Evolutionary conservation across 768 basidiomycete genomes (phyloP).

Genomic region (Amanita rubescens): DNA sequence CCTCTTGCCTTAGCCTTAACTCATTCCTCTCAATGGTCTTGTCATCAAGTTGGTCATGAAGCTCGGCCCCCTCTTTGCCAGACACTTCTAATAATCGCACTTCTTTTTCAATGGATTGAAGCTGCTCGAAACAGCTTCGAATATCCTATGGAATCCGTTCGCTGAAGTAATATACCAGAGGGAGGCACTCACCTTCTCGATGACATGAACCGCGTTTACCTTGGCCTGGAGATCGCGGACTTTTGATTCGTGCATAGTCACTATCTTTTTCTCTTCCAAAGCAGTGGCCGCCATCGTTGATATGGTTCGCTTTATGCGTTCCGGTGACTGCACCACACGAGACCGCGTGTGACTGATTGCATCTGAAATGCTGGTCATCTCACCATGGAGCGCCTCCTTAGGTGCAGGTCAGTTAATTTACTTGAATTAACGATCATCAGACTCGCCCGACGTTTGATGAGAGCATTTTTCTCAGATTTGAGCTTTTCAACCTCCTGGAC

Average conservation of each 20-base stretch:
- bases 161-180: conserved; percentile 2
- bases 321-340: conserved; percentile 88
- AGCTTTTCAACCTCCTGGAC: conserved; percentile 63
- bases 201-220: conserved; percentile 57
- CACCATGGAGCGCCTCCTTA: conserved; percentile 55
- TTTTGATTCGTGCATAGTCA: conserved; percentile 63
- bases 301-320: conserved; percentile 80
- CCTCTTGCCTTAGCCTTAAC: conserved; percentile 62
- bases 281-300: conserved; percentile 62
- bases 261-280: conserved; percentile 61
- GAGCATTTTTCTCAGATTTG: conserved; percentile 60
- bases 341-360: conserved; percentile 55
- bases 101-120: conserved; percentile 70
- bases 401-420: not conserved
- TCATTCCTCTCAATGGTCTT: conserved; percentile 73
- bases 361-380: conserved; percentile 52
- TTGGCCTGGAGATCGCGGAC: conserved; percentile 72
- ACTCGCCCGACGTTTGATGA: conserved; percentile 58
- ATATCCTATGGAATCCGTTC: conserved; percentile 47
- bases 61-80: conserved; percentile 60
- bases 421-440: not conserved
- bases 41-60: conserved; percentile 60
- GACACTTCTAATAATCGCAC: conserved; percentile 51
- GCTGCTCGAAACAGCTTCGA: conserved; percentile 62
- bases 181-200: conserved; percentile 55